Evolutionary conservation across 2,329 filamentous ascomycete species (phyloP), one percentile per base, ranked within the genome.

Genomic region (Cladosporium sp.): DNA sequence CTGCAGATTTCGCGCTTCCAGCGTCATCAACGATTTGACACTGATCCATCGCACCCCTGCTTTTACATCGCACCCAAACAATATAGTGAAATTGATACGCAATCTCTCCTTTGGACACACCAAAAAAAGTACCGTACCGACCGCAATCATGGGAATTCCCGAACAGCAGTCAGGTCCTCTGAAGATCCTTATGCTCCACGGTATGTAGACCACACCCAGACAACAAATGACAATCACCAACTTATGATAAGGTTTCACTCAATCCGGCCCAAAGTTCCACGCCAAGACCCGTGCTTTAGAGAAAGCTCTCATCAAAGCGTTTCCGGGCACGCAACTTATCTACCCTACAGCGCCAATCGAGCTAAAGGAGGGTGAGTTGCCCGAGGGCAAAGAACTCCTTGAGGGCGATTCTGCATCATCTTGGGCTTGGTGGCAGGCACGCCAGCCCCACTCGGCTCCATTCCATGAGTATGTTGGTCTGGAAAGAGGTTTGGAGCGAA

Each of bases 251-350:
- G 89, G 93, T 73, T 97, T 86, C 82, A 96, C 93, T 7, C 93
- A 97, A 79, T 95, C 90, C 24, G 91, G 92, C 3, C 74, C 87
- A 3, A 79, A 91, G 61, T 97, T 97, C 82, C 87, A 85, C 71
- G 83, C 87, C 72, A 97, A 97, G 77, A 95, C 90, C 47, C 89
- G 90, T 72, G 91, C 91, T 9, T 80, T 97, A 1, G 85, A 92
- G 66, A 97, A 97, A 74, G 78, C 87, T 53, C 82, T 97, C 58
- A 73, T 79, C 60, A 96, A 96, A 70, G 77, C 84, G 25, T 88
- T 97, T 61, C 81, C 84, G 8, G 70, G 70, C 28, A 67, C 77
- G 13, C 66, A 76, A n/a, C 66, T 78, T 70, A 54, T 80, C 78
- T 62, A 78, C 73, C 74, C 75, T 1, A 79, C 77, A 20, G 76